Conservation (phyloP, 495 filamentous ascomycete genomes). For the Delitschia confertaspora region DNA sequence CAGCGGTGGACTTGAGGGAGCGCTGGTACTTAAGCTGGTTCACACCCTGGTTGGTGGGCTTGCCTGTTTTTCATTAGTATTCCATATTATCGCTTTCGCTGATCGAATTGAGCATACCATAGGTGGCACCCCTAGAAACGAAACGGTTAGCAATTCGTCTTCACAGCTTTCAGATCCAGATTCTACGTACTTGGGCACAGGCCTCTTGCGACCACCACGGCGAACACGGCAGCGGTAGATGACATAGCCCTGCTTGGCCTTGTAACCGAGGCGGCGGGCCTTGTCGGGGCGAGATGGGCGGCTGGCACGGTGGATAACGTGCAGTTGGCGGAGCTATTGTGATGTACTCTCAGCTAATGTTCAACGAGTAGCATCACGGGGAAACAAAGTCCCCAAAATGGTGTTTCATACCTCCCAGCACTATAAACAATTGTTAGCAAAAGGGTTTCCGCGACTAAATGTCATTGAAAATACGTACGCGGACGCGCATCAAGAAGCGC, state of each 20-base stretch:
- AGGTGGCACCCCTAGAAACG: slow-evolving; percentile 90
- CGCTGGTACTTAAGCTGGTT: slow-evolving; percentile 99
- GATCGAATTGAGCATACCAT: slow-evolving; percentile 52
- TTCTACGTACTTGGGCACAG: slow-evolving; percentile 42
- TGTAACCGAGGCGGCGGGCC: slow-evolving; percentile 98
- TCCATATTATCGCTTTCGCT: not conserved
- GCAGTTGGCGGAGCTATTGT: slow-evolving; percentile 98
- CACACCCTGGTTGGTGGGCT: slow-evolving; percentile 99
- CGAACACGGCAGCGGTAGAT: slow-evolving; percentile 98
- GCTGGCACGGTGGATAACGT: slow-evolving; percentile 98
- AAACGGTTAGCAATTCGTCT: slow-evolving; percentile 13
- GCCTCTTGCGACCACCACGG: slow-evolving; percentile 94
- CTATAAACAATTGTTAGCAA: slow-evolving; percentile 19
- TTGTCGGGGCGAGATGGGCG: slow-evolving; percentile 98
- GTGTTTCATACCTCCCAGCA: slow-evolving; percentile 96
- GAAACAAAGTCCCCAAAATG: slow-evolving; percentile 13
- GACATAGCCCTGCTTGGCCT: slow-evolving; percentile 99
- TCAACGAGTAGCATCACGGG: slow-evolving; percentile 96
- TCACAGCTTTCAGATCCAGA: not conserved
- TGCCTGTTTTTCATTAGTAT: slow-evolving; percentile 50
- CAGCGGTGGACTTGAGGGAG: slow-evolving; percentile 90
- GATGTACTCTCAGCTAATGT: slow-evolving; percentile 98
- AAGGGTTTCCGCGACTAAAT: not conserved
- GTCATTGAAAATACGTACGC: slow-evolving; percentile 34
- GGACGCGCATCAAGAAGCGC: slow-evolving; percentile 97